phyloP scores from a whole-genome alignment of 2,329 filamentous ascomycete species.

The Metarhizium anisopliae region DNA sequence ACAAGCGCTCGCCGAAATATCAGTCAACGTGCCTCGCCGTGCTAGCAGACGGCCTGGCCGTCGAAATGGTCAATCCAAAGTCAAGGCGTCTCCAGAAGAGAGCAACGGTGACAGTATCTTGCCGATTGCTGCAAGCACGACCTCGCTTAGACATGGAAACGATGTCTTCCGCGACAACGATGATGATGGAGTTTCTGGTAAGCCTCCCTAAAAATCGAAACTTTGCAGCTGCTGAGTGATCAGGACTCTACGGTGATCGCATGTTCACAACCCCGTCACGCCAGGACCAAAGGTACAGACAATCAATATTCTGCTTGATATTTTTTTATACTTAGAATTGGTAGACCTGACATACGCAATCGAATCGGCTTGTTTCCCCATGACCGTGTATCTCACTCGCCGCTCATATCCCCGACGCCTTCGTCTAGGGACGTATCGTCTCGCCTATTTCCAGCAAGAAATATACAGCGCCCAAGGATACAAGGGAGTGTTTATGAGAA shows the following conservation, averaged over 20 bases:
- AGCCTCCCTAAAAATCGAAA: not conserved
- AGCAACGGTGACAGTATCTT: not conserved
- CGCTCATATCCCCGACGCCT: slow-evolving; percentile 27
- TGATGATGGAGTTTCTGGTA: slow-evolving; percentile 17
- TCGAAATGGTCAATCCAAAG: slow-evolving; percentile 11
- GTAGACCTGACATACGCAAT: slow-evolving; percentile 23
- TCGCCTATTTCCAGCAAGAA: slow-evolving; percentile 16
- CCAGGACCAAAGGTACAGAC: slow-evolving; percentile 16
- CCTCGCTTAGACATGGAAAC: slow-evolving; percentile 13
- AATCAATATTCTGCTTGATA: not conserved
- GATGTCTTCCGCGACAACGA: slow-evolving; percentile 22
- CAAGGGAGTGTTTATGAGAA: slow-evolving; percentile 7
- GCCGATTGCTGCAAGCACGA: not conserved
- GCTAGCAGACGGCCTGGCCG: slow-evolving; percentile 15
- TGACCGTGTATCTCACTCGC: slow-evolving; percentile 28
- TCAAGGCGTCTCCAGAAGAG: slow-evolving; percentile 10
- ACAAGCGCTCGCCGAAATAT: slow-evolving; percentile 24
- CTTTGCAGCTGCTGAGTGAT: slow-evolving; percentile 10
- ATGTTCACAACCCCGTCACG: slow-evolving; percentile 12
- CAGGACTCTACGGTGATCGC: slow-evolving; percentile 17
- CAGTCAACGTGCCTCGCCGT: slow-evolving; percentile 23
- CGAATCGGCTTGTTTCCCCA: slow-evolving; percentile 26
- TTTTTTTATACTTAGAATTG: slow-evolving; percentile 4
- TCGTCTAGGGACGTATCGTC: slow-evolving; percentile 18
- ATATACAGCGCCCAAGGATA: slow-evolving; percentile 12